Evolutionary conservation across 192 early-diverging fungal species (phyloP).

Genomic region (Gaertneriomyces semiglobifer): DNA sequence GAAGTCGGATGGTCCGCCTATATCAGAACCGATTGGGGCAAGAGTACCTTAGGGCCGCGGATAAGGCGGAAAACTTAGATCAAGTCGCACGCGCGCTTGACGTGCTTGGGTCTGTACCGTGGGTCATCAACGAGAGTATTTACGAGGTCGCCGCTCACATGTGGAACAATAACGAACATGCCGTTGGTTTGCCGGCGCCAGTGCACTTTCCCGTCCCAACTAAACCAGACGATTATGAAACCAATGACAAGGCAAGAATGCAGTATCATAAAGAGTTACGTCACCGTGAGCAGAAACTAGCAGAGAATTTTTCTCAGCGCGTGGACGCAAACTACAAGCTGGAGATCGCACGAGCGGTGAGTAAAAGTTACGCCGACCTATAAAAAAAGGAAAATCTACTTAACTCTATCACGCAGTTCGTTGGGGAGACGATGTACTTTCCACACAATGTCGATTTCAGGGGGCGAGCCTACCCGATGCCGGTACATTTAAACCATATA

Average conservation of each 20-base stretch:
- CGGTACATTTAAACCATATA: conserved; percentile 91
- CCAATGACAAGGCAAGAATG: conserved; percentile 24
- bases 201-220: conserved; percentile 17
- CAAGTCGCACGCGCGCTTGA: conserved; percentile 75
- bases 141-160: conserved; percentile 74
- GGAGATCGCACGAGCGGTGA: conserved; percentile 86
- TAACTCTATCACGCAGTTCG: conserved; percentile 52
- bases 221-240: conserved; percentile 53
- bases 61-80: conserved; percentile 66
- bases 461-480: conserved; percentile 96
- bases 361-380: background rate
- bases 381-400: background rate
- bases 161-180: conserved; percentile 86
- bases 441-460: conserved; percentile 98
- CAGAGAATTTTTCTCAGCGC: conserved; percentile 72
- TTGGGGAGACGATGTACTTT: conserved; percentile 88
- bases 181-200: conserved; percentile 53
- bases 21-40: conserved; percentile 56
- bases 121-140: conserved; percentile 83
- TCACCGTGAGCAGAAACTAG: conserved; percentile 42
- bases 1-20: conserved; percentile 68
- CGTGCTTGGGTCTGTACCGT: conserved; percentile 80
- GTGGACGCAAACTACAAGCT: conserved; percentile 94
- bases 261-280: conserved; percentile 36
- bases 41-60: conserved; percentile 79